Percentiles rank a stretch among this genome's conserved stretches.
These are phyloP conservation scores for Dionaea muscipula DNA, from an alignment of 179 eudicot genomes.

Conservation along the genomic window DNA sequence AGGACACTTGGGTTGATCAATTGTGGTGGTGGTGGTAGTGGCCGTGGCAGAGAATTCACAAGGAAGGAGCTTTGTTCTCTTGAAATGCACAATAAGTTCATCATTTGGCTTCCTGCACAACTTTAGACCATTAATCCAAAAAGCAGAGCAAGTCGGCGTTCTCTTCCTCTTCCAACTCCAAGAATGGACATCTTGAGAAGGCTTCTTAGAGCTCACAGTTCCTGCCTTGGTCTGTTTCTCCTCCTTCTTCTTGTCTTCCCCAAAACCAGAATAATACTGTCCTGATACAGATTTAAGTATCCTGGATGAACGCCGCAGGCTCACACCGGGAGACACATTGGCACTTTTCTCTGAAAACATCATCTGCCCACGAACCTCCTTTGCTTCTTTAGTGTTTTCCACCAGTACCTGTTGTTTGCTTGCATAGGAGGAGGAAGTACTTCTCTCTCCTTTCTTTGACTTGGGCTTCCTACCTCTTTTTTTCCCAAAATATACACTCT, in stretches of 20 bases:
- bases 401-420: constrained; percentile 22
- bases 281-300: constrained; percentile 24
- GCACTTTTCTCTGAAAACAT: constrained; percentile 17
- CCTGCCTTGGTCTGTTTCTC: constrained; percentile 20
- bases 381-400: constrained; percentile 22
- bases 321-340: constrained; percentile 27
- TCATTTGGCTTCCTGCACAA: constrained; percentile 59
- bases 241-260: constrained; percentile 30
- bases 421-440: constrained; percentile 15
- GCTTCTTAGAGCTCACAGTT: constrained; percentile 23
- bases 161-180: constrained; percentile 52
- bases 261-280: constrained; percentile 21
- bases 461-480: constrained; percentile 11
- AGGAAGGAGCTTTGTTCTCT: constrained; percentile 43
- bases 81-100: constrained; percentile 46
- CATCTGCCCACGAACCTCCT: constrained; percentile 21
- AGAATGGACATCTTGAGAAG: constrained; percentile 13
- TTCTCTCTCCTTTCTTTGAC: constrained; percentile 27
- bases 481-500: constrained; percentile 1
- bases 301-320: constrained; percentile 75
- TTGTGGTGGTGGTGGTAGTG: too few species aligned
- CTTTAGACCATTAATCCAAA: constrained; percentile 72
- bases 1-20: constrained; percentile 46
- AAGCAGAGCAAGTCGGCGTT: constrained; percentile 24
- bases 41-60: constrained; percentile 24